Percentiles rank a stretch among this genome's conserved stretches.
Evolutionary conservation across 768 basidiomycete species (phyloP).

Genomic region (Tephrocybe sp.): DNA sequence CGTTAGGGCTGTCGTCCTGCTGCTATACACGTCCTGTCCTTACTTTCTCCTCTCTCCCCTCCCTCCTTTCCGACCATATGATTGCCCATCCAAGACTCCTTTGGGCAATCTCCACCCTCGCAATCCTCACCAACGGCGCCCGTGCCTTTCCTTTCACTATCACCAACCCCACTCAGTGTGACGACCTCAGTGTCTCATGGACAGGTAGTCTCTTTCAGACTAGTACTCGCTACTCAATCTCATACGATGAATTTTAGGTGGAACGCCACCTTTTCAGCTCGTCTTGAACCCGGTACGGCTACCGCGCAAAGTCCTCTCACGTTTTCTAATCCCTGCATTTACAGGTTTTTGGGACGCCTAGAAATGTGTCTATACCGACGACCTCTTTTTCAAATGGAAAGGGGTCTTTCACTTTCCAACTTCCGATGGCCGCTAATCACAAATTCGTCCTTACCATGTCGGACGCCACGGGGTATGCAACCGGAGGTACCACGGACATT

Average conservation of each 20-base stretch:
- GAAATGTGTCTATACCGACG: constrained; percentile 52
- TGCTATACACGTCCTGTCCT: constrained; percentile 12
- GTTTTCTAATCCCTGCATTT: constrained; percentile 9
- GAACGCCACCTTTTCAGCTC: constrained; percentile 51
- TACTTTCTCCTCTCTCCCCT: constrained; percentile 17
- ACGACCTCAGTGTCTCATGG: constrained; percentile 59
- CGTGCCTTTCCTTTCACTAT: constrained; percentile 47
- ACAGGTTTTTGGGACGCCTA: constrained; percentile 53
- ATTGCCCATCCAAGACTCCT: background rate
- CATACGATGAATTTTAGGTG: constrained; percentile 41
- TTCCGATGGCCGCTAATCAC: constrained; percentile 38
- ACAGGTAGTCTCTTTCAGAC: constrained; percentile 39
- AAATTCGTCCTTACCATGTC: constrained; percentile 64
- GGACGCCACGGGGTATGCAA: constrained; percentile 65
- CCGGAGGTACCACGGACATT: constrained; percentile 56
- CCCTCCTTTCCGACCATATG: constrained; percentile 19
- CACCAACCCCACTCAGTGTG: constrained; percentile 54
- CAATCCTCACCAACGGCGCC: constrained; percentile 20
- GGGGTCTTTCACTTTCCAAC: constrained; percentile 48
- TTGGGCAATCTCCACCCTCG: constrained; percentile 24
- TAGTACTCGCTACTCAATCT: background rate
- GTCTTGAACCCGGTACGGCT: constrained; percentile 48
- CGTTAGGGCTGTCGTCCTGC: constrained; percentile 2
- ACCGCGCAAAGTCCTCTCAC: constrained; percentile 1
- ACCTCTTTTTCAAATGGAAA: constrained; percentile 51